Evolutionary conservation across 371 early-diverging fungal genomes (phyloP).

Genomic region (Mucor racemosus): DNA sequence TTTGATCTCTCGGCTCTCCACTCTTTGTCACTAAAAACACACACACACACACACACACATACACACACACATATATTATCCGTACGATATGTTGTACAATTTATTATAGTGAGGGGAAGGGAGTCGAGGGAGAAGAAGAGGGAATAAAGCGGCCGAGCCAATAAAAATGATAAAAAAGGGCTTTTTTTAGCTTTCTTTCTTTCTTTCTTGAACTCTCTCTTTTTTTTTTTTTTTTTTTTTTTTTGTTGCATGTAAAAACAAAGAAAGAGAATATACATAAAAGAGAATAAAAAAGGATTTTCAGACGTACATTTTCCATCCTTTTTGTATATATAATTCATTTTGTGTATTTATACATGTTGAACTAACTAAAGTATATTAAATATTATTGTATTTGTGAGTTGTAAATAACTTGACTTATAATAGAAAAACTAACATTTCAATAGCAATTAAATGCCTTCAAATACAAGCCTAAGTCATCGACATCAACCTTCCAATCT

Average conservation of each 20-base stretch:
- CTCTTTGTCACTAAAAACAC: no score
- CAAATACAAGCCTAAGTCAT: slow-evolving; percentile 43
- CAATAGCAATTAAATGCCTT: slow-evolving; percentile 21
- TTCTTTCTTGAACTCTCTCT: neutral
- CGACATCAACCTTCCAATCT: slow-evolving; percentile 49
- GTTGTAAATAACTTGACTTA: no score
- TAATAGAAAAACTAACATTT: neutral
- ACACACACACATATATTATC: neutral
- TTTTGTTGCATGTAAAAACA: neutral
- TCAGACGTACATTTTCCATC: neutral
- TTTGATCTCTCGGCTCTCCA: no score
- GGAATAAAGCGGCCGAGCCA: neutral
- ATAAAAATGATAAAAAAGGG: neutral
- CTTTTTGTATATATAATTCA: neutral
- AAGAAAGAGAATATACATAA: neutral
- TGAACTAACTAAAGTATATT: neutral
- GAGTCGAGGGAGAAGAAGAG: neutral
- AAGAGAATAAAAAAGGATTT: neutral
- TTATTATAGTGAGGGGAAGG: neutral
- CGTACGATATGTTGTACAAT: neutral
- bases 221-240: neutral
- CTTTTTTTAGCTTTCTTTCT: neutral
- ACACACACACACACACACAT: no score
- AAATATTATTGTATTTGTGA: neutral
- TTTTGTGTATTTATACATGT: slow-evolving; percentile 5